Evolutionary conservation across 2,329 filamentous ascomycete genomes (phyloP).

Genomic region (Botrytis aclada): DNA sequence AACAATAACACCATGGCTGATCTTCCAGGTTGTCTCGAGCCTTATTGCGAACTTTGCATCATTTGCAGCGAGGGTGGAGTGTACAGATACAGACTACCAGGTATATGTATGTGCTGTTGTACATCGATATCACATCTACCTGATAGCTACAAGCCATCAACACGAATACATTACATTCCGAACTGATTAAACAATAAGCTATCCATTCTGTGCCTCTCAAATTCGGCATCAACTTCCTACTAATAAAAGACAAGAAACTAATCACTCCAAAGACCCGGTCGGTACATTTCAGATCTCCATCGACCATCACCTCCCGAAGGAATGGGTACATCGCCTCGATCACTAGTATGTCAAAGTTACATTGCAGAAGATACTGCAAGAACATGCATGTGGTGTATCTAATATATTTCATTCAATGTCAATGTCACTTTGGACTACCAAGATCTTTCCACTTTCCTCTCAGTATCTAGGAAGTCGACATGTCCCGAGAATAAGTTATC

Average conservation of each 20-base stretch:
- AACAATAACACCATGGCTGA: background rate
- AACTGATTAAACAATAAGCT: background rate
- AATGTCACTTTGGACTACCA: background rate
- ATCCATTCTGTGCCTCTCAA: background rate
- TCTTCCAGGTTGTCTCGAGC: background rate
- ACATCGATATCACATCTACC: background rate
- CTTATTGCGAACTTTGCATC: background rate
- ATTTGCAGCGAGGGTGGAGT: too few relatives aligned
- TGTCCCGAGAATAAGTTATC: background rate
- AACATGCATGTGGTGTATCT: background rate
- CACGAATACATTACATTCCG: background rate
- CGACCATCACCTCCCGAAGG: background rate
- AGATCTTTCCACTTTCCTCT: background rate
- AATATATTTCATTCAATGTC: background rate
- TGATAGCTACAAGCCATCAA: background rate
- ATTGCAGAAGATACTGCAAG: background rate
- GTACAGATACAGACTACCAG: background rate
- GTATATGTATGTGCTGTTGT: background rate
- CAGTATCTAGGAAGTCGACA: background rate
- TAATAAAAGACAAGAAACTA: too few relatives aligned
- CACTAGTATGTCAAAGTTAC: background rate
- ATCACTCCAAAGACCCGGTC: background rate
- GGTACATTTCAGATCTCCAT: background rate
- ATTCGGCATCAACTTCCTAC: too few relatives aligned
- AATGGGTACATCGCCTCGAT: background rate